Evolutionary conservation across 371 early-diverging fungal genomes (phyloP).

Genomic region (Mortierella sp.): DNA sequence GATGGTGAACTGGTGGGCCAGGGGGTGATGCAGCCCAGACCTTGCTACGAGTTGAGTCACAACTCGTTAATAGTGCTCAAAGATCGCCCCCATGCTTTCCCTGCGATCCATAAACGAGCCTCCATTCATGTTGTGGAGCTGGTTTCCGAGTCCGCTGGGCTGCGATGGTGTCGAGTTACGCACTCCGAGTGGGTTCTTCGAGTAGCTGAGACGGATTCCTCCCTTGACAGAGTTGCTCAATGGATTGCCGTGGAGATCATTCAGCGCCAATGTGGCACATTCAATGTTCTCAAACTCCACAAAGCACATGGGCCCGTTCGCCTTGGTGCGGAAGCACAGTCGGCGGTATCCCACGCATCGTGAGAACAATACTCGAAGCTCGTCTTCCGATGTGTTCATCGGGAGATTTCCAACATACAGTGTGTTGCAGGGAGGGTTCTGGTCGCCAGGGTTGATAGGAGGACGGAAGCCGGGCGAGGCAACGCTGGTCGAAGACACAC

Average conservation of each 20-base stretch:
- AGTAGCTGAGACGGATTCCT: conserved; percentile 91
- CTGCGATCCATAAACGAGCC: conserved; percentile 39
- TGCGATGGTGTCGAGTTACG: conserved; percentile 51
- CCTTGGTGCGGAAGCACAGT: conserved; percentile 83
- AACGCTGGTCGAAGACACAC: conserved; percentile 47
- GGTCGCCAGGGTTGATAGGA: conserved; percentile 76
- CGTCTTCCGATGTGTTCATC: conserved; percentile 82
- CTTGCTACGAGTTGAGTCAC: not conserved
- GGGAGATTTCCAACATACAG: conserved; percentile 97
- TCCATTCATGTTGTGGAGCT: conserved; percentile 33
- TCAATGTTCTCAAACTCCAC: conserved; percentile 90
- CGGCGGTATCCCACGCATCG: conserved; percentile 85
- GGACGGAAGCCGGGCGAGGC: conserved; percentile 51
- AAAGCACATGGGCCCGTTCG: conserved; percentile 93
- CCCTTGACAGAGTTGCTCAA: conserved; percentile 89
- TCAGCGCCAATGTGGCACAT: conserved; percentile 87
- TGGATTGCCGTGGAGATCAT: conserved; percentile 80
- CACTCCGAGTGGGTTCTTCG: conserved; percentile 94
- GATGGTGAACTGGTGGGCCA: not conserved
- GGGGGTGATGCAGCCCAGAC: not conserved
- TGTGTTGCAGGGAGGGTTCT: conserved; percentile 97
- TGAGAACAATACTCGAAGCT: conserved; percentile 81
- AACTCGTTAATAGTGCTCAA: conserved; percentile 34
- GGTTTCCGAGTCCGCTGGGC: conserved; percentile 39
- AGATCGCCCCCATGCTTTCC: conserved; percentile 52